Base-by-base conservation (phyloP, 2,329 filamentous ascomycete species). In the Apiospora arundinis region DNA sequence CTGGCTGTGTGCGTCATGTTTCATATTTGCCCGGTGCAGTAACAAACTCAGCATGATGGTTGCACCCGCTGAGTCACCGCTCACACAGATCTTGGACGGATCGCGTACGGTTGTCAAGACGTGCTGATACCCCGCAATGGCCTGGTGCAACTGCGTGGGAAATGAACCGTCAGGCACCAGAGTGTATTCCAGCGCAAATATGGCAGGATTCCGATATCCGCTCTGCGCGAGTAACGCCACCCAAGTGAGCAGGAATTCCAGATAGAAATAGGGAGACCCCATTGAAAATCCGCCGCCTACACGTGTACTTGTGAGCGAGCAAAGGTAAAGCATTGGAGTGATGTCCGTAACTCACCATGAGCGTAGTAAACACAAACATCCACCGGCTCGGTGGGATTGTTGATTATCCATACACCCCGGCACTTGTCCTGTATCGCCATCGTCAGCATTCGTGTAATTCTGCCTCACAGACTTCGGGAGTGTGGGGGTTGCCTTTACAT, bases 331-430 rank as follows among this genome's bases (percentile, higher is more conserved):
- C 46, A 9, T 45, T 65, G 68, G n/a, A 42, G 46, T 60, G 37
- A 70, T 65, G 73, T 52, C 44, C 40, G 4, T 14, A 21, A 46
- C 23, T 75, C 82, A 92, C 92, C 94, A 79, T 97, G 94, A 52
- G 89, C 89, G 79, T 96, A 96, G 79, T 94, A 95, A 1, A 97
- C 81, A n/a, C 95, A 90, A 70, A 96, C 84, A 78, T 96, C 93
- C 0, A 93, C 92, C 70, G 88, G 84, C 67, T 85, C 82, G 49
- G 86, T 83, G 21, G 88, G 86, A 75, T 93, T 87, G 63, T 88
- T 82, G 56, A 88, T 87, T 67, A 95, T 89, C 91, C 92, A 95
- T 4, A 95, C 82, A 2, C 93, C 93, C 72, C 85, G 85, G 71
- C 91, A 87, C 65, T 82, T 82, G 69, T 83, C 79, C 83, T 86